A percentile compares a stretch with the other conserved stretches of the same genome.
Conservation (phyloP, 768 basidiomycete species). For the Kwoniella botswanensis region DNA sequence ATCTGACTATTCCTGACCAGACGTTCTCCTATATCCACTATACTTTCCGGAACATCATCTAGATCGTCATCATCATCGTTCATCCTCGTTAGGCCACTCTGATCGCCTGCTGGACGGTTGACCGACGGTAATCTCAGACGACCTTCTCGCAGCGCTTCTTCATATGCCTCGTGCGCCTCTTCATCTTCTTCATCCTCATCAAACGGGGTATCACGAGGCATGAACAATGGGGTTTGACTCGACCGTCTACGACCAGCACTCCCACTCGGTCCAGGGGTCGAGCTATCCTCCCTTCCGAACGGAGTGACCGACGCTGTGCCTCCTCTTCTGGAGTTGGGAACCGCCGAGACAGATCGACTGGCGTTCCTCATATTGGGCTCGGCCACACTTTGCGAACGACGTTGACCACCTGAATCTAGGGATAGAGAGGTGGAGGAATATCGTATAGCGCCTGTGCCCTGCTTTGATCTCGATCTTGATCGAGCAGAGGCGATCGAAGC, state of each 20-base stretch:
- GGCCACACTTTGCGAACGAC: conserved; percentile 10
- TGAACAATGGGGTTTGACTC: conserved; percentile 46
- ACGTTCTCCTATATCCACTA: conserved; percentile 49
- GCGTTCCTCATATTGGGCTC: conserved; percentile 44
- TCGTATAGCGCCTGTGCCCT: conserved; percentile 23
- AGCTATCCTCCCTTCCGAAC: conserved; percentile 28
- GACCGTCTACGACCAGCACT: conserved; percentile 28
- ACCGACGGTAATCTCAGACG: conserved; percentile 41
- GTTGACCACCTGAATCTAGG: conserved; percentile 16
- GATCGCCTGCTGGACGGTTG: conserved; percentile 37
- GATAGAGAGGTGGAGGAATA: conserved; percentile 39
- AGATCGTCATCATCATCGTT: conserved; percentile 43
- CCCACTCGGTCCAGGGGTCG: conserved; percentile 31
- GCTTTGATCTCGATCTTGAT: conserved; percentile 48
- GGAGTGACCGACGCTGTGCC: conserved; percentile 35
- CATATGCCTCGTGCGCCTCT: conserved; percentile 51
- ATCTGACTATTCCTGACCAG: conserved; percentile 49
- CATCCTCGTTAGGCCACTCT: conserved; percentile 14
- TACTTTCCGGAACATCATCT: conserved; percentile 52
- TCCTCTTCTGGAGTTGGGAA: conserved; percentile 49
- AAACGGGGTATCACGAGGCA: conserved; percentile 49
- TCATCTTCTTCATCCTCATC: conserved; percentile 55
- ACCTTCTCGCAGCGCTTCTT: conserved; percentile 43
- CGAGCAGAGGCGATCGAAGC: conserved; percentile 41
- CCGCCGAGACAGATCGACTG: conserved; percentile 41